Evolutionary conservation across 305 asterid species (phyloP), one percentile per base, ranked within the genome.

Genomic region (Solanum hybrid): DNA sequence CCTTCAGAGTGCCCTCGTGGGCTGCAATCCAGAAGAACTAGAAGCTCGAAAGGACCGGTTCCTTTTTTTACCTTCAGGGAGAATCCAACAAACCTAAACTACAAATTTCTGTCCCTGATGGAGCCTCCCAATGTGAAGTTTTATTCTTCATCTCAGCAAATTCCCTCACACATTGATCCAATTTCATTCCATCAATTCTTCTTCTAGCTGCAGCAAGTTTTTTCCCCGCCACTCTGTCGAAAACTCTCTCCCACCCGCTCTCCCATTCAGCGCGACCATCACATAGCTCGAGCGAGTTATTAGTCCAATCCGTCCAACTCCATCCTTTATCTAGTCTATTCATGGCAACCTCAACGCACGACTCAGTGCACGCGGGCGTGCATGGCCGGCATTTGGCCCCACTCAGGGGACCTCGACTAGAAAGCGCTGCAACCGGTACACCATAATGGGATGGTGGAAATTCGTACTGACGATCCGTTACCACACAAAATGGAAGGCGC

Each of bases 251-350:
- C 99, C 99, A 96, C 67, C 94, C 97, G 2, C 87, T 40, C 87
- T 96, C 97, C 99, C 98, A 95, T 7, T 93, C 96, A 4, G 91
- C 91, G 33, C 87, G 97, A n/a, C 98, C 99, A 84, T 97, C 94
- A 57, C 99, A 97, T 1, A 97, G 97, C 91, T 94, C 89, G 1
- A 96, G 87, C 1, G 94, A 57, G 87, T 91, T 89, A 31, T 94
- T 92, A n/a, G 94, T 88, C 99, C 99, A 97, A 90, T 95, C 98
- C 2, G 97, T 96, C 98, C 98, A 96, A 91, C 99, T 95, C 99
- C 99, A 96, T 31, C 94, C 92, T 33, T 71, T 93, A 16, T 91
- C 64, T 1, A 96, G 92, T 90, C 89, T 80, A 71, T 86, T 80
- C 99, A 96, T 96, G 4, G 94, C 73, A 4, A 92, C 93, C 88